Base-by-base conservation (phyloP, 2,329 filamentous ascomycete genomes). In the Clonostachys solani region DNA sequence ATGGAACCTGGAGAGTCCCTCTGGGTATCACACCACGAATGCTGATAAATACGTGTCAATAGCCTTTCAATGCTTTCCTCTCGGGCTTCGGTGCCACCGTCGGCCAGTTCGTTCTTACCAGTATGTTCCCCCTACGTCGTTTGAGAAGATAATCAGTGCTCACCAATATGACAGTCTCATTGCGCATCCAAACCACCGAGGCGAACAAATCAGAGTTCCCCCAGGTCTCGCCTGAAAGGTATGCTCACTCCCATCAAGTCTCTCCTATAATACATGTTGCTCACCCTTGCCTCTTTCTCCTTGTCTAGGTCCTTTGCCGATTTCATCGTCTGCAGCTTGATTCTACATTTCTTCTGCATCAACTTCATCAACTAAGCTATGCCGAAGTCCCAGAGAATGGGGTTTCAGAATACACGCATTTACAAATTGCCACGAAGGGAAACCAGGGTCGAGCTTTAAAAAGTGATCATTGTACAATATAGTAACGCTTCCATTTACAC, bases 31-130 rank as follows among this genome's bases (percentile, higher is more conserved):
- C 6, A 18, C 15, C 36, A 8, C 36, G 15, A n/a, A n/a, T 38
- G 36, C 36, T 38, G 12, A n/a, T 42, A 19, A 42, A 17, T 42
- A 19, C n/a, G 13, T 42, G 19, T 33, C 34, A 19, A 50, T 61
- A 97, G 92, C 94, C 94, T 10, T 99, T 99, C 78, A 99, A 99
- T 67, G 94, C 95, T 54, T 99, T 99, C 75, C 83, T 99, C 33
- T 89, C 92, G 33, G 95, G 94, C 43, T 99, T 99, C 75, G 85
- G 83, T 51, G 90, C 92, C 15, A 94, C 92, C 2, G 92, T 99
- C 53, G 94, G 94, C 52, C 94, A 99, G 66, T 99, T 99, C 66
- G 94, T 99, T 52, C 82, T 99, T 57, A 96, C 94, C 44, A 89
- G 90, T 76, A 84, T 62, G 73, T 6, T 12, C 23, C 43, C 7